These are phyloP conservation scores for Leucocoprinus sp. DNA, from an alignment of 768 basidiomycete genomes.

Conservation along the genomic window DNA sequence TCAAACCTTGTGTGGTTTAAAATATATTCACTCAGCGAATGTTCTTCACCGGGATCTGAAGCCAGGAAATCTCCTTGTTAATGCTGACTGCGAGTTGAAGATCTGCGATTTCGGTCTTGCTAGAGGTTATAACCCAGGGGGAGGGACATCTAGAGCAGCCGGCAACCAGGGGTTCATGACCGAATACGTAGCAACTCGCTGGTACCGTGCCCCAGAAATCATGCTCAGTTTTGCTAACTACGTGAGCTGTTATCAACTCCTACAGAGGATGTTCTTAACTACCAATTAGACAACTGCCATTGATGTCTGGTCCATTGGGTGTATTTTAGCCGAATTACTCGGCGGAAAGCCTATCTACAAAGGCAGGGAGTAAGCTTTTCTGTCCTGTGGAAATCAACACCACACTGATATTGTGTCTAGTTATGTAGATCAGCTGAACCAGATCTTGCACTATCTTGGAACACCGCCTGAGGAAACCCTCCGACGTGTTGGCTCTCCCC, in stretches of 20 bases:
- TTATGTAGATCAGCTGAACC: conserved; percentile 97
- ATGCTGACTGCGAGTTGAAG: conserved; percentile 97
- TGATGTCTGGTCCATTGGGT: conserved; percentile 95
- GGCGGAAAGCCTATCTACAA: conserved; percentile 96
- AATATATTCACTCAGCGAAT: conserved; percentile 97
- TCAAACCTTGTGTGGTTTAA: conserved; percentile 95
- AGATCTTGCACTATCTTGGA: conserved; percentile 96
- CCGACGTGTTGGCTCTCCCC: conserved; percentile 89
- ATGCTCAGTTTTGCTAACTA: conserved; percentile 97
- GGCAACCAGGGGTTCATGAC: conserved; percentile 97
- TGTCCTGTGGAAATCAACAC: background rate
- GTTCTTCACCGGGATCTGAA: conserved; percentile 96
- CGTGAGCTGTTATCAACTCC: conserved; percentile 37
- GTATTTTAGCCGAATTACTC: conserved; percentile 87
- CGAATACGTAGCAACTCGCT: conserved; percentile 97
- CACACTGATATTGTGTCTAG: conserved; percentile 29
- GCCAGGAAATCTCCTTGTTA: conserved; percentile 91
- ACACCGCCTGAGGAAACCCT: conserved; percentile 96
- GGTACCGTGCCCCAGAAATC: conserved; percentile 98
- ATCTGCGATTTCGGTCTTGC: conserved; percentile 99
- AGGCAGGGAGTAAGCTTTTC: conserved; percentile 74
- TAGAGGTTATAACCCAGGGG: conserved; percentile 83
- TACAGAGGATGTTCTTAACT: conserved; percentile 13
- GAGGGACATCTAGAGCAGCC: conserved; percentile 62
- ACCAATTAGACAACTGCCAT: conserved; percentile 68